phyloP scores from a whole-genome alignment of 2,329 filamentous ascomycete genomes.

The Rhinocladiella mackenziei region DNA sequence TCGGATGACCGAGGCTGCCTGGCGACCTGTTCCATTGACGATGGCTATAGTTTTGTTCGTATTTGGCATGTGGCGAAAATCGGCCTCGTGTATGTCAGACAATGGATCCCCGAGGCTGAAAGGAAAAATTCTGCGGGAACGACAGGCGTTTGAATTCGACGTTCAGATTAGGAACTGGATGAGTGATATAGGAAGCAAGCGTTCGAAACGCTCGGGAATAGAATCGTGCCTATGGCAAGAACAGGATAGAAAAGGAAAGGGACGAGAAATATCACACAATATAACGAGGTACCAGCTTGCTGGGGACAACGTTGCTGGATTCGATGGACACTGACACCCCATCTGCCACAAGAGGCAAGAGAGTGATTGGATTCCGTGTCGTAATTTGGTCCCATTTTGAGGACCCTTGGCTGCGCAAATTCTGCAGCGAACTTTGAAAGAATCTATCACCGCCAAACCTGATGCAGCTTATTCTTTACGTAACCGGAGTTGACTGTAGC shows the following conservation, averaged over 20 bases:
- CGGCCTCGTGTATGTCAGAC: background rate
- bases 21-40: conserved; percentile 92
- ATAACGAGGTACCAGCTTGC: background rate
- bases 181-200: background rate
- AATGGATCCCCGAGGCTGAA: conserved; percentile 2
- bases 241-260: conserved; percentile 6
- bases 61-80: conserved; percentile 24
- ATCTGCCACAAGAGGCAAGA: conserved; percentile 15
- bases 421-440: conserved; percentile 20
- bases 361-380: conserved; percentile 21
- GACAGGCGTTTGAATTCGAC: no score
- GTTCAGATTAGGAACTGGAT: no score
- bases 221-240: no score
- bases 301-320: no score
- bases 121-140: no score
- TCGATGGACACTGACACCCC: conserved; percentile 5
- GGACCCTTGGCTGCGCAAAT: conserved; percentile 26
- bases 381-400: conserved; percentile 22
- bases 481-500: conserved; percentile 35
- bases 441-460: conserved; percentile 23
- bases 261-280: conserved; percentile 9
- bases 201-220: no score
- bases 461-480: conserved; percentile 39
- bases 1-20: conserved; percentile 91
- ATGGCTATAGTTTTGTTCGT: conserved; percentile 74